These are phyloP conservation scores for Cladophialophora yegresii DNA, from an alignment of 2,329 filamentous ascomycete genomes.

Conservation along the genomic window DNA sequence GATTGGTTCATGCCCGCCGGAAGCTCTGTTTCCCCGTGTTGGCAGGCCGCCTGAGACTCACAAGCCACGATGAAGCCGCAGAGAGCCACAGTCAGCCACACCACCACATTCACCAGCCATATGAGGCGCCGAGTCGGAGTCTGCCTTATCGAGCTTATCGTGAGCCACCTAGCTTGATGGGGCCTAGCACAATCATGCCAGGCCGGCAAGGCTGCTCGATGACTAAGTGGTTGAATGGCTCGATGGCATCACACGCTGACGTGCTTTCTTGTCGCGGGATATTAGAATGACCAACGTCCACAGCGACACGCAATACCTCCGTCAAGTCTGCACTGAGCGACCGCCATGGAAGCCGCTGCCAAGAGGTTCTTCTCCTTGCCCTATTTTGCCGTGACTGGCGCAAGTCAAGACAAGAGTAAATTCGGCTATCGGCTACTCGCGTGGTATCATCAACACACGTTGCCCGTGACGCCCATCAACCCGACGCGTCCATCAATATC, in stretches of 20 bases:
- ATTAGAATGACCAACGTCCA: background rate
- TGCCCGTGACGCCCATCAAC: slow-evolving; percentile 83
- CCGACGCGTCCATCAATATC: slow-evolving; percentile 66
- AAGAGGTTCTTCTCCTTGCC: slow-evolving; percentile 77
- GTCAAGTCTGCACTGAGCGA: background rate
- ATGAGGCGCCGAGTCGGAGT: slow-evolving; percentile 16
- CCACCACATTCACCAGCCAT: slow-evolving; percentile 13
- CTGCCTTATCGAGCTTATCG: slow-evolving; percentile 19
- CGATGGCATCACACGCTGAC: background rate
- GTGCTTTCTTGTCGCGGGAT: background rate
- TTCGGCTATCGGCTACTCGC: slow-evolving; percentile 78
- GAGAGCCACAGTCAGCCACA: slow-evolving; percentile 11
- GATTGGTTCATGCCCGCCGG: background rate
- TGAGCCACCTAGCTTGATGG: background rate
- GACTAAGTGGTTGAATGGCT: background rate
- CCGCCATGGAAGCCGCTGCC: slow-evolving; percentile 66
- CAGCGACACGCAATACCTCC: background rate
- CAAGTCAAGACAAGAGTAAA: slow-evolving; percentile 79
- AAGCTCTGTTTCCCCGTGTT: slow-evolving; percentile 4
- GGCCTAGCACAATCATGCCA: background rate
- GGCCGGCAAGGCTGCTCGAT: background rate
- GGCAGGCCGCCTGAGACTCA: slow-evolving; percentile 14
- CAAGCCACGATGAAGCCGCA: slow-evolving; percentile 16
- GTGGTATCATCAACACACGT: slow-evolving; percentile 78
- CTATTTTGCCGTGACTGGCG: slow-evolving; percentile 84